These are phyloP conservation scores for Coleophoma cylindrospora DNA, from an alignment of 2,329 filamentous ascomycete genomes.

Conservation along the genomic window DNA sequence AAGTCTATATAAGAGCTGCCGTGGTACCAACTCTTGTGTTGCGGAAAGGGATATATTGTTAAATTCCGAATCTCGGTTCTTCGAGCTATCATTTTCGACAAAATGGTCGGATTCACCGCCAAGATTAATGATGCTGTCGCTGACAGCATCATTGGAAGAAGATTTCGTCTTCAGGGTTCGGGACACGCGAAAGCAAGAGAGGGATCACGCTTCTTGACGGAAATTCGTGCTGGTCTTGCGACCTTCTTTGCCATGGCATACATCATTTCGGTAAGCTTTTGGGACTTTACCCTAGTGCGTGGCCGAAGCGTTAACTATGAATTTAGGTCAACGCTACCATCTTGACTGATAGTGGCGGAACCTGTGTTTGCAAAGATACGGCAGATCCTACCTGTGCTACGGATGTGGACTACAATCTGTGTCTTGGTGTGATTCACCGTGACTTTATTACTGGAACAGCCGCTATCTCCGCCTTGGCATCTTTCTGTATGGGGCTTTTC, in stretches of 20 bases:
- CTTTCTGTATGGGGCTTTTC: conserved; percentile 75
- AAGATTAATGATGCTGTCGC: conserved; percentile 40
- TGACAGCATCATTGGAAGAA: conserved; percentile 56
- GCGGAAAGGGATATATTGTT: background rate
- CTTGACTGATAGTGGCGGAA: conserved; percentile 62
- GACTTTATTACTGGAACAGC: conserved; percentile 81
- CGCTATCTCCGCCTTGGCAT: conserved; percentile 70
- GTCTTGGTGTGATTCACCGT: conserved; percentile 43
- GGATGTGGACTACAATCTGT: conserved; percentile 52
- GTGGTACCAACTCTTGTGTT: background rate
- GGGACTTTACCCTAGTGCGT: conserved; percentile 13
- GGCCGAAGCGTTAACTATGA: background rate
- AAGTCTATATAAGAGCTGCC: background rate
- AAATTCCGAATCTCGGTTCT: background rate
- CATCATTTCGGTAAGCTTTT: conserved; percentile 63
- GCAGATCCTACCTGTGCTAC: conserved; percentile 3
- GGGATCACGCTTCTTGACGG: conserved; percentile 72
- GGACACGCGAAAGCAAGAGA: conserved; percentile 53
- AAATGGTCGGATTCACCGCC: conserved; percentile 3
- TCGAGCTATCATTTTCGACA: background rate
- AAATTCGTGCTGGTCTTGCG: conserved; percentile 76
- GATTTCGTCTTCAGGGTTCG: conserved; percentile 74
- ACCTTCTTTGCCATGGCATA: conserved; percentile 67
- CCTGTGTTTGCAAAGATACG: conserved; percentile 62
- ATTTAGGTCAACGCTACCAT: conserved; percentile 9